These are phyloP conservation scores for Cicer bijugum DNA, from an alignment of 306 rosid species.

Conservation along the genomic window DNA sequence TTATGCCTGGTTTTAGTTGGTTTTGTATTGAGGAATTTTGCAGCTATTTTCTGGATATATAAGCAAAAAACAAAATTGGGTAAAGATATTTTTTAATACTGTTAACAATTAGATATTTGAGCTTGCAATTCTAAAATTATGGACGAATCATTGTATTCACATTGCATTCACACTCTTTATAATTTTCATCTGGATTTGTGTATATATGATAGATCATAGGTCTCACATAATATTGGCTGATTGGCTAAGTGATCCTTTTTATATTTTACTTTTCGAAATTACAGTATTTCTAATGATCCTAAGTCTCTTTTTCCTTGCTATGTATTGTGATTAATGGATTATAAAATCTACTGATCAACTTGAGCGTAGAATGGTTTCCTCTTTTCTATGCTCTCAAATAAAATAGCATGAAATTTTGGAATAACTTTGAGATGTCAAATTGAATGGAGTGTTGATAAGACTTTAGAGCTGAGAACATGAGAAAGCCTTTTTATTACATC, in stretches of 20 bases:
- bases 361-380: constrained; percentile 29
- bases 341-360: constrained; percentile 4
- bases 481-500: constrained; percentile 17
- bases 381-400: neutral
- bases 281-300: constrained; percentile 15
- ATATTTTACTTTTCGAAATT: neutral
- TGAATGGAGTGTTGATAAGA: constrained; percentile 1
- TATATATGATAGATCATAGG: neutral
- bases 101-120: constrained; percentile 8
- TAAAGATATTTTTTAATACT: neutral
- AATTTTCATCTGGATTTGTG: neutral
- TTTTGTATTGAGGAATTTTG: constrained; percentile 16
- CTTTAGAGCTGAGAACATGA: constrained; percentile 13
- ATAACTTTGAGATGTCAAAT: constrained; percentile 29
- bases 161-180: constrained; percentile 1
- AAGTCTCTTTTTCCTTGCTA: neutral
- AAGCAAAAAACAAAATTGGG: neutral
- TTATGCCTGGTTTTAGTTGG: constrained; percentile 6
- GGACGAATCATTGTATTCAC: neutral
- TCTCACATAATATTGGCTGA: constrained; percentile 9
- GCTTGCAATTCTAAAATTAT: constrained; percentile 12
- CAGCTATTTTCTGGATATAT: constrained; percentile 16
- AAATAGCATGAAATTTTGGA: constrained; percentile 6
- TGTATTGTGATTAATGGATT: neutral
- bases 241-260: neutral